Conservation (phyloP, 768 basidiomycete genomes). For the Polyporus arcularius region DNA sequence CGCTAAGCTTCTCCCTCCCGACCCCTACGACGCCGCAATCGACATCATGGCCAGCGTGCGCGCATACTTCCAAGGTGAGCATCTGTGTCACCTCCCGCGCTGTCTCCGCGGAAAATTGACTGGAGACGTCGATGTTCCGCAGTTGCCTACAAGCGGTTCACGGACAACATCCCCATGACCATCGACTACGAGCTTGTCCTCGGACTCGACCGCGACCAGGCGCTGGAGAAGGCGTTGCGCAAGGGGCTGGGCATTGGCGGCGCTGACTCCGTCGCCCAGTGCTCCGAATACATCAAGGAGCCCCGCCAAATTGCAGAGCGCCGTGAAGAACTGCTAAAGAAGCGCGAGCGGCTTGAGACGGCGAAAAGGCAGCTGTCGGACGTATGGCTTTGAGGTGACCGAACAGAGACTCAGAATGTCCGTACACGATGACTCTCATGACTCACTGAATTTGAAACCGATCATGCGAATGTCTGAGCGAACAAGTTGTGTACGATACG, state of each 20-base stretch:
- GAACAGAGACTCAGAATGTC: too few species aligned
- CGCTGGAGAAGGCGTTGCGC: conserved; percentile 47
- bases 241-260: conserved; percentile 54
- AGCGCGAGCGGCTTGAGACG: conserved; percentile 48
- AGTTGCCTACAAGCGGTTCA: conserved; percentile 49
- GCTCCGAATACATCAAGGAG: conserved; percentile 55
- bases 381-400: conserved; percentile 11
- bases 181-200: conserved; percentile 55
- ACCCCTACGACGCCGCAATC: conserved; percentile 57
- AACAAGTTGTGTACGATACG: too few species aligned
- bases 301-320: conserved; percentile 41
- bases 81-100: too few species aligned
- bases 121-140: background rate
- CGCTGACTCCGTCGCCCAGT: conserved; percentile 45
- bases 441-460: too few species aligned
- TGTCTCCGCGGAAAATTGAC: too few species aligned
- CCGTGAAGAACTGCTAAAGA: conserved; percentile 52
- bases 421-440: too few species aligned
- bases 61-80: conserved; percentile 73
- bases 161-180: conserved; percentile 44
- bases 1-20: conserved; percentile 48
- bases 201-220: conserved; percentile 47
- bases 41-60: conserved; percentile 71
- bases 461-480: too few species aligned
- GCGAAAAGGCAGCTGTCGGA: conserved; percentile 45